Evolutionary conservation across 2,329 filamentous ascomycete genomes (phyloP).

Genomic region (Colletotrichum sp.): DNA sequence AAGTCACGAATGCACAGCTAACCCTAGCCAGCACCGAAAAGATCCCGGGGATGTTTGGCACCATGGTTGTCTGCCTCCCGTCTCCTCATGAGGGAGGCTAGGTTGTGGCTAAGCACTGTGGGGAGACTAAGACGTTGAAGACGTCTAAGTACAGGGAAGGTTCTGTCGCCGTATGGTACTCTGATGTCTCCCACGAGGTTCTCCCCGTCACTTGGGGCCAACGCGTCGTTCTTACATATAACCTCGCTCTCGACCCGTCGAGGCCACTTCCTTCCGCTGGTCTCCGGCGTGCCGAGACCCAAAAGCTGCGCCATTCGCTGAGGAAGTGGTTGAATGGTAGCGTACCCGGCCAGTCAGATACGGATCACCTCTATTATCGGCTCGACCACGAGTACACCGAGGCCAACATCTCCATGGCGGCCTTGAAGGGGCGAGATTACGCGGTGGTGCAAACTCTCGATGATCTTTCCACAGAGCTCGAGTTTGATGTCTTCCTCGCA

Average conservation of each 20-base stretch:
- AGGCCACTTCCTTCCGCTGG: constrained; percentile 24
- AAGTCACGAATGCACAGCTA: not conserved
- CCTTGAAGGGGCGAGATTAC: constrained; percentile 32
- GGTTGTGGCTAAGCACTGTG: constrained; percentile 40
- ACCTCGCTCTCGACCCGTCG: constrained; percentile 38
- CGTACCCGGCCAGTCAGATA: not conserved
- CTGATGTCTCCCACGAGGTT: constrained; percentile 58
- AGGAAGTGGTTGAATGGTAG: constrained; percentile 27
- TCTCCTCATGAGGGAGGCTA: constrained; percentile 53
- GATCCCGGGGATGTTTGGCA: constrained; percentile 53
- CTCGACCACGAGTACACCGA: constrained; percentile 39
- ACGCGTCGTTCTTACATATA: constrained; percentile 58
- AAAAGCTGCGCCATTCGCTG: constrained; percentile 25
- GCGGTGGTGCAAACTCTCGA: constrained; percentile 28
- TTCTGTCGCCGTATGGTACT: constrained; percentile 46
- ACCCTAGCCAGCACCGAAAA: constrained; percentile 45
- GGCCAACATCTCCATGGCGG: constrained; percentile 30
- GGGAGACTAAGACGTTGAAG: constrained; percentile 32
- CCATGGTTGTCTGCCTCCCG: constrained; percentile 52
- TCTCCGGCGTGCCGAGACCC: not conserved
- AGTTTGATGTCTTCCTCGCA: constrained; percentile 36
- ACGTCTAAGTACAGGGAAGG: constrained; percentile 27
- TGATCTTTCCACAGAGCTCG: constrained; percentile 25
- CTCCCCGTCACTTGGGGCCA: constrained; percentile 50
- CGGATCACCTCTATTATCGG: constrained; percentile 29